Evolutionary conservation across 2,329 filamentous ascomycete species (phyloP).

Genomic region (Alternaria dauci): DNA sequence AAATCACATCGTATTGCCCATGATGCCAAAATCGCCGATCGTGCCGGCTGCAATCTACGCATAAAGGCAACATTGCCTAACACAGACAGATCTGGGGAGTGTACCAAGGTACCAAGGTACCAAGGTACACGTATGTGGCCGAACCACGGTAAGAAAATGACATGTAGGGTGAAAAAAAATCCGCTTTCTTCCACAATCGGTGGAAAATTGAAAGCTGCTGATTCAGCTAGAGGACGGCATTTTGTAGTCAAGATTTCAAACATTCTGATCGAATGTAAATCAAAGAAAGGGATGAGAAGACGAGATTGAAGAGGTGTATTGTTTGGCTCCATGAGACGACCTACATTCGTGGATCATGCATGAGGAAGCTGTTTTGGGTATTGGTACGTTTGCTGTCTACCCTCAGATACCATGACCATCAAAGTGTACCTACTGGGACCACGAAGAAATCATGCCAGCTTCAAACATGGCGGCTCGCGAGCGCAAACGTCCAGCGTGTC

Average conservation of each 20-base stretch:
- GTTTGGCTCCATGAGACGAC: background rate
- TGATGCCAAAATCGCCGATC: background rate
- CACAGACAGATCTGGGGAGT: background rate
- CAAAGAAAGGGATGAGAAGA: background rate
- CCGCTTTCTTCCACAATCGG: background rate
- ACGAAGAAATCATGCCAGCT: background rate
- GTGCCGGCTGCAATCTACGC: constrained; percentile 2
- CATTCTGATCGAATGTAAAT: background rate
- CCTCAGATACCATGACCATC: background rate
- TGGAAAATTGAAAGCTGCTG: background rate
- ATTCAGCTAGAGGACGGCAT: background rate
- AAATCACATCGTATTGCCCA: background rate
- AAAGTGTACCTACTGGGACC: background rate
- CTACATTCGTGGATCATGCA: background rate
- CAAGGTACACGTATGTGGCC: background rate
- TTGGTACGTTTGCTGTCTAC: background rate
- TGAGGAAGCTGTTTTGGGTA: background rate
- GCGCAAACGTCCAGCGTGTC: background rate
- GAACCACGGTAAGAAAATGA: background rate
- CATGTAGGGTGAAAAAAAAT: background rate
- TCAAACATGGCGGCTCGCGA: background rate
- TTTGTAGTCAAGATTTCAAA: background rate
- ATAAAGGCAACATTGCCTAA: constrained; percentile 1
- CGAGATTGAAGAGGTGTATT: background rate
- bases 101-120: background rate